Percentiles rank a stretch among this genome's conserved stretches.
phyloP scores from a whole-genome alignment of 1,139 yeast genomes.

The Debaryomyces fabryi region DNA sequence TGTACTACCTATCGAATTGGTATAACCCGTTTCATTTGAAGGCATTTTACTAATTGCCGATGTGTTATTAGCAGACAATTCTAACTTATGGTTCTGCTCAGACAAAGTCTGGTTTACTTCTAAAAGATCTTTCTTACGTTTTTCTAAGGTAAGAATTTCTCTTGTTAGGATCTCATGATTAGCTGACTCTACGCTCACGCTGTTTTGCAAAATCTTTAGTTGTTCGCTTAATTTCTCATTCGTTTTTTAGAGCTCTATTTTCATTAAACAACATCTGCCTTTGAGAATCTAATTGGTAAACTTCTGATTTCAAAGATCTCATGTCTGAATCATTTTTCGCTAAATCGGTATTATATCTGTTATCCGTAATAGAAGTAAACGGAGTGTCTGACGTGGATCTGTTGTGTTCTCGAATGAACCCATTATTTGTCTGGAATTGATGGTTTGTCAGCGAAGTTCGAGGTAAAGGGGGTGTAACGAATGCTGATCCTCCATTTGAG shows the following conservation, averaged over 20 bases:
- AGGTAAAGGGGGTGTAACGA: slow-evolving; percentile 51
- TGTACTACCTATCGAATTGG: slow-evolving; percentile 2
- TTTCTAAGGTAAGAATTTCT: slow-evolving; percentile 34
- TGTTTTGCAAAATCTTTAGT: slow-evolving; percentile 28
- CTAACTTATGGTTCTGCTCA: slow-evolving; percentile 29
- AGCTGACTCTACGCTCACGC: slow-evolving; percentile 26
- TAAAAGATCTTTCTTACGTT: slow-evolving; percentile 26
- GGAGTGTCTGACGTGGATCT: slow-evolving; percentile 46
- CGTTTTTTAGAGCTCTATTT: slow-evolving; percentile 31
- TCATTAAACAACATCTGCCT: slow-evolving; percentile 32
- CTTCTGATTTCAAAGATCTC: slow-evolving; percentile 41
- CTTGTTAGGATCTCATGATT: slow-evolving; percentile 29
- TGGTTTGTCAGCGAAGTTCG: slow-evolving; percentile 22
- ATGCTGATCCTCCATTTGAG: slow-evolving; percentile 34
- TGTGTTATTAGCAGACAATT: slow-evolving; percentile 4
- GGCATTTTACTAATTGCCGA: neutral
- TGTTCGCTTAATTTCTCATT: slow-evolving; percentile 30
- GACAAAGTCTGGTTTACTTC: slow-evolving; percentile 28
- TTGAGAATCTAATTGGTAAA: slow-evolving; percentile 39
- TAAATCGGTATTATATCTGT: slow-evolving; percentile 10
- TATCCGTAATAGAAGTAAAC: slow-evolving; percentile 21
- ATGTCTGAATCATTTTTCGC: slow-evolving; percentile 35
- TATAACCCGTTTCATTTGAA: slow-evolving; percentile 3
- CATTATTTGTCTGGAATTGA: slow-evolving; percentile 8
- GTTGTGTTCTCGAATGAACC: slow-evolving; percentile 27